phyloP scores from a whole-genome alignment of 805 yeast species.

The Kluyveromyces lactis region DNA sequence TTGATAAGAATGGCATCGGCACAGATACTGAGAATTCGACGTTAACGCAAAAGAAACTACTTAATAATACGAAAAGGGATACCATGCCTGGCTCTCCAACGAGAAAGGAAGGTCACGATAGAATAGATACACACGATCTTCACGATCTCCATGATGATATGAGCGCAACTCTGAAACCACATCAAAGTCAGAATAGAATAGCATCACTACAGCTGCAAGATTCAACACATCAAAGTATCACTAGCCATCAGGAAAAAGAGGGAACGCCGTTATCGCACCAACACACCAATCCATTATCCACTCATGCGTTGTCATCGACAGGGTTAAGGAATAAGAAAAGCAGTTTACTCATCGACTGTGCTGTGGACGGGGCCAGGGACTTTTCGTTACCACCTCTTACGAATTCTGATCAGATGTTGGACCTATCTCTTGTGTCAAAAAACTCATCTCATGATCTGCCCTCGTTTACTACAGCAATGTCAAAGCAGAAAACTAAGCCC shows the following conservation, averaged over 20 bases:
- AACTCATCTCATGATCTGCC: neutral
- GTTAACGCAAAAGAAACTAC: neutral
- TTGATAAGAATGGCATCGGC: constrained; percentile 10
- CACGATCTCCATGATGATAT: neutral
- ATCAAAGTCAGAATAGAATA: neutral
- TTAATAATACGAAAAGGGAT: neutral
- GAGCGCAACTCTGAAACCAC: neutral
- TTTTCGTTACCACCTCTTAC: neutral
- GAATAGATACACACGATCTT: neutral
- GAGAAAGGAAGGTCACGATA: neutral
- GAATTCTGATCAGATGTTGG: neutral
- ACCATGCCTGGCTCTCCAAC: neutral
- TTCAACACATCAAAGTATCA: neutral
- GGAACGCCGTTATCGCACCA: neutral
- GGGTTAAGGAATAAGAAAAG: constrained; percentile 32
- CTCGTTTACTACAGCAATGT: neutral
- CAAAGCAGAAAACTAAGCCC: neutral
- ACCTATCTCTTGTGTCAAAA: neutral
- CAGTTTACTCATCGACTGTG: constrained; percentile 22
- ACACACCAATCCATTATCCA: constrained; percentile 21
- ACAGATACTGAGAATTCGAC: neutral
- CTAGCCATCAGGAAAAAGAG: neutral
- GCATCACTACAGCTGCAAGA: neutral
- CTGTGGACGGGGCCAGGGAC: neutral
- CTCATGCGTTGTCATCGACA: constrained; percentile 18